Conservation (phyloP, 2,329 filamentous ascomycete species). For the Ophiostoma tasmaniense region DNA sequence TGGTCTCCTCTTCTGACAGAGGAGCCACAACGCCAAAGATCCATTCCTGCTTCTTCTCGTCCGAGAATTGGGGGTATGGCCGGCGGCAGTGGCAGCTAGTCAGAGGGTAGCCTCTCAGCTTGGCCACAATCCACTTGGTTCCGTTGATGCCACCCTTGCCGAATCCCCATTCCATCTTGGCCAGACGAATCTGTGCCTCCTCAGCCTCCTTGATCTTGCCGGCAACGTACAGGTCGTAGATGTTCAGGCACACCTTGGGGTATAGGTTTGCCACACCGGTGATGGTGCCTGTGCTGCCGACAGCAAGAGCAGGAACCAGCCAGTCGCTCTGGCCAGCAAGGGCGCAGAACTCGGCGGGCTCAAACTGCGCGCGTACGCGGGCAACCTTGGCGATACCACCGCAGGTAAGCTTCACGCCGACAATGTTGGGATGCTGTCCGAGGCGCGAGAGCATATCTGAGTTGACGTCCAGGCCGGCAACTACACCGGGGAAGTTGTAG, state of each 20-base stretch:
- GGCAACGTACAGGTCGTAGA: conserved; percentile 40
- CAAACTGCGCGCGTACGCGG: conserved; percentile 41
- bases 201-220: conserved; percentile 42
- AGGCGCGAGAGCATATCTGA: conserved; percentile 55
- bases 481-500: conserved; percentile 65
- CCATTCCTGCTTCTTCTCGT: conserved; percentile 38
- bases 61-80: conserved; percentile 43
- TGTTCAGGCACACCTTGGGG: conserved; percentile 41
- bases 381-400: conserved; percentile 62
- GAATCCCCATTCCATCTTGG: conserved; percentile 47
- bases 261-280: conserved; percentile 54
- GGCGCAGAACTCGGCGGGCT: conserved; percentile 50
- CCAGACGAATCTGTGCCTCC: conserved; percentile 42
- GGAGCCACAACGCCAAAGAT: conserved; percentile 23
- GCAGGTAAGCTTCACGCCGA: conserved; percentile 64
- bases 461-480: conserved; percentile 58
- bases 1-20: neutral
- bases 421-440: conserved; percentile 53
- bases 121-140: conserved; percentile 51
- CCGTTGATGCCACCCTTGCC: conserved; percentile 52
- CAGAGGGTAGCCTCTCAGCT: conserved; percentile 39
- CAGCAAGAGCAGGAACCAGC: conserved; percentile 49
- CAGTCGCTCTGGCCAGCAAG: conserved; percentile 66
- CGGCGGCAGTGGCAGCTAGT: conserved; percentile 37
- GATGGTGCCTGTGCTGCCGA: conserved; percentile 49